These are phyloP conservation scores for Lactarius hengduanensis DNA, from an alignment of 768 basidiomycete species.

Conservation along the genomic window DNA sequence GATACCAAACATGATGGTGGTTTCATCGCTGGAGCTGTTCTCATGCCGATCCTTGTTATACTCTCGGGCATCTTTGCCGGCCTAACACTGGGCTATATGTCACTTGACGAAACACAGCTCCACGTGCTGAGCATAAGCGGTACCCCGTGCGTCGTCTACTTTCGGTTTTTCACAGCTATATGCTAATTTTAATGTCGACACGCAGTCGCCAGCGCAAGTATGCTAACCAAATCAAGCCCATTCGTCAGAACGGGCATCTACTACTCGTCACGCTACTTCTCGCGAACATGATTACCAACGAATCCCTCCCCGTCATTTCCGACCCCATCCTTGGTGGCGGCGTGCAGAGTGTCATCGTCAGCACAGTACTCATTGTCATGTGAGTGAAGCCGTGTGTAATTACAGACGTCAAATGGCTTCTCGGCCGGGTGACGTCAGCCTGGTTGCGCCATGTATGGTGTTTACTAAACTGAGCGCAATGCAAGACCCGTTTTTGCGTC, in stretches of 20 bases:
- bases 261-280: constrained; percentile 80
- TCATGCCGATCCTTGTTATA: constrained; percentile 83
- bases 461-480: neutral
- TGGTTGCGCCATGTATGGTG: neutral
- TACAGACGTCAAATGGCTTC: neutral
- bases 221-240: constrained; percentile 82
- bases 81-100: constrained; percentile 90
- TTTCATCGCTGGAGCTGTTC: constrained; percentile 46
- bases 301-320: constrained; percentile 80
- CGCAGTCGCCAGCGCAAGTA: constrained; percentile 74
- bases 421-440: constrained; percentile 6
- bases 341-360: constrained; percentile 71
- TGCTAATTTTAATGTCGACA: constrained; percentile 11
- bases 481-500: neutral
- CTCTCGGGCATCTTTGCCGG: constrained; percentile 88
- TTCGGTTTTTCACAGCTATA: constrained; percentile 14
- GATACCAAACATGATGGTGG: constrained; percentile 28
- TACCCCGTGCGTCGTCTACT: constrained; percentile 56
- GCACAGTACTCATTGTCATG: constrained; percentile 86
- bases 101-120: constrained; percentile 88
- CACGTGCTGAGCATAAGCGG: constrained; percentile 85
- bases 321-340: constrained; percentile 81
- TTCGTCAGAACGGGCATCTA: constrained; percentile 80
- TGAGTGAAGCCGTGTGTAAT: constrained; percentile 41
- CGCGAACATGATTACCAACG: constrained; percentile 92